Percentiles rank a stretch among this genome's conserved stretches.
Conservation (phyloP, 2,329 filamentous ascomycete species). For the Fusarium penzigii region DNA sequence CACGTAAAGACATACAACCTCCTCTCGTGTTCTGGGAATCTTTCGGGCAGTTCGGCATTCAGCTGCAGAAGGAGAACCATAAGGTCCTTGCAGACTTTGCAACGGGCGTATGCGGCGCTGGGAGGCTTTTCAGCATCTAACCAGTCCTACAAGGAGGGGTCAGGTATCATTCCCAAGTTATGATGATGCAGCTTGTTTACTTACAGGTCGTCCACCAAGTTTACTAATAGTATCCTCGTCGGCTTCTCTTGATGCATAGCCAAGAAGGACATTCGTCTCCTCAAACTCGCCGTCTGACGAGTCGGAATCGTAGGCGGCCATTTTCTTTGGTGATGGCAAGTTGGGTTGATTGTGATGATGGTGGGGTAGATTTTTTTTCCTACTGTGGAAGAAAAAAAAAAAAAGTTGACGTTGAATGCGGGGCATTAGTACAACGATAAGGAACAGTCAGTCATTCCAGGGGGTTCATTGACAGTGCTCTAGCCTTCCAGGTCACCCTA, state of each 20-base stretch:
- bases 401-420: conserved; percentile 28
- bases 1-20: conserved; percentile 87
- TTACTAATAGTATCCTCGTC: conserved; percentile 84
- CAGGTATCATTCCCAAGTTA: neutral
- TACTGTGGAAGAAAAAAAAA: neutral
- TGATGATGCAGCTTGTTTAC: conserved; percentile 32
- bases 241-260: conserved; percentile 80
- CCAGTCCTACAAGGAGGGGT: conserved; percentile 67
- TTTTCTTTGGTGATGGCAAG: conserved; percentile 13
- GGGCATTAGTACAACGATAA: conserved; percentile 31
- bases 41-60: conserved; percentile 84
- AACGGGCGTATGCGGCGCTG: conserved; percentile 76
- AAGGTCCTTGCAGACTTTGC: conserved; percentile 80
- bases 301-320: conserved; percentile 85
- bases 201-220: conserved; percentile 82
- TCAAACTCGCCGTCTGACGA: conserved; percentile 72
- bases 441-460: neutral
- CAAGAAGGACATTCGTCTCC: conserved; percentile 85
- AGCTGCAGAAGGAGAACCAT: conserved; percentile 88
- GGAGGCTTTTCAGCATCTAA: conserved; percentile 70
- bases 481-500: too few relatives aligned
- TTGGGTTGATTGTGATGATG: conserved; percentile 27
- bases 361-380: conserved; percentile 45
- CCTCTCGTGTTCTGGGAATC: conserved; percentile 84
- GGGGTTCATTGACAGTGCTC: too few relatives aligned